A percentile compares a stretch with the other conserved stretches of the same genome.
Evolutionary conservation across 495 filamentous ascomycete species (phyloP).

Genomic region (Penicillium mononematosum): DNA sequence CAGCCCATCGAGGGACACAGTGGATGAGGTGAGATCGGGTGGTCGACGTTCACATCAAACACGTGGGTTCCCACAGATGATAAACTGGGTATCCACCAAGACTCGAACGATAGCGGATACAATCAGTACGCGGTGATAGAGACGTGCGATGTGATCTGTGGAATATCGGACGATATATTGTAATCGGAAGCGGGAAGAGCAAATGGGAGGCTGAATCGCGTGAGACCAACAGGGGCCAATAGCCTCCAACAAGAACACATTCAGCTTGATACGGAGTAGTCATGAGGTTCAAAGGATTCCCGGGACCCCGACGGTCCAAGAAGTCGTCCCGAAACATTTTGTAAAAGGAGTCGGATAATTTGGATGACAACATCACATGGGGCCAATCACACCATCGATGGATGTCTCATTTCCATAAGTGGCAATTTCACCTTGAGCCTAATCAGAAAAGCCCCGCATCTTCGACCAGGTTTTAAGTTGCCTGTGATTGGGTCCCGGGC

Average conservation of each 20-base stretch:
- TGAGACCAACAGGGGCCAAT: neutral
- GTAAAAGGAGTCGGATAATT: neutral
- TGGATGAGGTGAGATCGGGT: constrained; percentile 56
- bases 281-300: neutral
- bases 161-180: constrained; percentile 32
- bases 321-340: neutral
- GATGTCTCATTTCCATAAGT: neutral
- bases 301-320: constrained; percentile 10
- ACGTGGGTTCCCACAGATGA: constrained; percentile 50
- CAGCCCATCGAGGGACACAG: constrained; percentile 52
- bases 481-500: neutral
- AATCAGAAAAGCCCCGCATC: neutral
- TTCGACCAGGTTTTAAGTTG: neutral
- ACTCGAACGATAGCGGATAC: constrained; percentile 58
- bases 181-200: constrained; percentile 30
- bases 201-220: constrained; percentile 16
- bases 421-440: constrained; percentile 7
- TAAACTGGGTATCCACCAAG: constrained; percentile 51
- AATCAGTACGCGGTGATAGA: constrained; percentile 54
- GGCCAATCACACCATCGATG: neutral
- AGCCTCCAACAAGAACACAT: neutral
- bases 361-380: constrained; percentile 2
- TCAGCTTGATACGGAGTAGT: neutral
- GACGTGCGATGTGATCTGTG: constrained; percentile 52
- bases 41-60: constrained; percentile 55